Percentiles rank a stretch among this genome's conserved stretches.
These are phyloP conservation scores for Ascochyta clinopodiicola DNA, from an alignment of 2,329 filamentous ascomycete species.

Conservation along the genomic window DNA sequence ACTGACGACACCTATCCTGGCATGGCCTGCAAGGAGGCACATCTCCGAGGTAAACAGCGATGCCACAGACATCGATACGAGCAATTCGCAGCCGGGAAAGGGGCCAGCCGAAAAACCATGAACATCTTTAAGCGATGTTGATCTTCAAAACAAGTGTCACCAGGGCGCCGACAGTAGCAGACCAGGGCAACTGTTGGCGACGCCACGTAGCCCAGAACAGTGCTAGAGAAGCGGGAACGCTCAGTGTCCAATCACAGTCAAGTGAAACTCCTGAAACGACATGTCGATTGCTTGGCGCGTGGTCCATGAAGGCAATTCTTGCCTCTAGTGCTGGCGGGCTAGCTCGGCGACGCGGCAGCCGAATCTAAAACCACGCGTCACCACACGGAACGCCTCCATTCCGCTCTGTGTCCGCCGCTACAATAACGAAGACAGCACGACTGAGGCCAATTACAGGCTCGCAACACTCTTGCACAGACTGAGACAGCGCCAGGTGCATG, in stretches of 20 bases:
- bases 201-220: not conserved
- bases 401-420: conserved; percentile 7
- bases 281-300: not conserved
- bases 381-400: conserved; percentile 9
- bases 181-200: conserved; percentile 9
- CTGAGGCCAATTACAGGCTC: conserved; percentile 9
- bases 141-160: conserved; percentile 4
- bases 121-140: conserved; percentile 8
- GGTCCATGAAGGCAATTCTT: conserved; percentile 3
- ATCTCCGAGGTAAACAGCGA: too few species aligned
- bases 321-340: not conserved
- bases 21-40: not conserved
- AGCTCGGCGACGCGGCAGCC: conserved; percentile 5
- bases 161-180: not conserved
- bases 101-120: not conserved
- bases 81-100: not conserved
- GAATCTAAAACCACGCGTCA: conserved; percentile 10
- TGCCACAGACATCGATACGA: not conserved
- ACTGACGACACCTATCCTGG: not conserved
- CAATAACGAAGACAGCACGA: conserved; percentile 1
- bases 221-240: not conserved
- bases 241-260: not conserved
- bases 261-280: not conserved
- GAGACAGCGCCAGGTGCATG: not conserved
- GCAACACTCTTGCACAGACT: conserved; percentile 8